Conservation (phyloP, 2,329 filamentous ascomycete genomes). For the Botryosphaeria dothidea region DNA sequence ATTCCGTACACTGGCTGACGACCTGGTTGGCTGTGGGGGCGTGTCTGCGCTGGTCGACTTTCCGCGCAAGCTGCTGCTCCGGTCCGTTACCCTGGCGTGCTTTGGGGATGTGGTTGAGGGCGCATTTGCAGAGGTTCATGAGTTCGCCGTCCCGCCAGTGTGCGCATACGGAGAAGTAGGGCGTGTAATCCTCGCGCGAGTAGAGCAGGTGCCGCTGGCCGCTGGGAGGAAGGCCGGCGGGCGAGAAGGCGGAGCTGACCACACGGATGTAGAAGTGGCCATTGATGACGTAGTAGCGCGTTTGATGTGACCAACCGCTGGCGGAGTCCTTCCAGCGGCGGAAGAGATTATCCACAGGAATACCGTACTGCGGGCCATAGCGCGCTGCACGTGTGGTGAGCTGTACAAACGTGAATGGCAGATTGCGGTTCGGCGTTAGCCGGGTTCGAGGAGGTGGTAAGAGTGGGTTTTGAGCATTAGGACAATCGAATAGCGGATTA, state of each 20-base stretch:
- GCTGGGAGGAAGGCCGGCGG: conserved; percentile 52
- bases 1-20: conserved; percentile 55
- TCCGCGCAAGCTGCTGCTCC: conserved; percentile 42
- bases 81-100: conserved; percentile 30
- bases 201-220: conserved; percentile 59
- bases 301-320: conserved; percentile 56
- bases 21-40: conserved; percentile 32
- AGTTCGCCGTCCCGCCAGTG: conserved; percentile 65
- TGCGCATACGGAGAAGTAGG: conserved; percentile 63
- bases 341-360: conserved; percentile 48
- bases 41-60: conserved; percentile 32
- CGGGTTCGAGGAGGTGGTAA: conserved; percentile 50
- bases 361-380: conserved; percentile 51
- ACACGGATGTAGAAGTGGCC: conserved; percentile 61
- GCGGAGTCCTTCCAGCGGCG: conserved; percentile 56
- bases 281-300: conserved; percentile 53
- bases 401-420: conserved; percentile 62
- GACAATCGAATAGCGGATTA: conserved; percentile 60
- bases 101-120: conserved; percentile 57
- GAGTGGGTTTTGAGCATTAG: conserved; percentile 52
- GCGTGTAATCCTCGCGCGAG: conserved; percentile 56
- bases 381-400: conserved; percentile 53
- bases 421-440: conserved; percentile 55
- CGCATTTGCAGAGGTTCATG: conserved; percentile 63
- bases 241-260: conserved; percentile 55